phyloP scores from a whole-genome alignment of 2,329 filamentous ascomycete genomes.

The Pseudocercospora vitis region DNA sequence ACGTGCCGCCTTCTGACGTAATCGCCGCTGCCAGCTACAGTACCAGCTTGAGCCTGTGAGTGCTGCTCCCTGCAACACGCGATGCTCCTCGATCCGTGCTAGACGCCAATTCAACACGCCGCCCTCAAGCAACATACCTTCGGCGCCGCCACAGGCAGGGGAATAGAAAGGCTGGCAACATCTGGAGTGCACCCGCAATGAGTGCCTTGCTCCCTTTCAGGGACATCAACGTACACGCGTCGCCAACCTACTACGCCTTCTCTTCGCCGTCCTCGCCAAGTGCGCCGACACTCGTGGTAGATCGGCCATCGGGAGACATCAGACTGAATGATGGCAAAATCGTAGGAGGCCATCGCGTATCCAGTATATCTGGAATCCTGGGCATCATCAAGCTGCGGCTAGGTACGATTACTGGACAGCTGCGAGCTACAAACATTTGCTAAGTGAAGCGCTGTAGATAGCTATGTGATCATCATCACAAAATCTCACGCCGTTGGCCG shows the following conservation, averaged over 20 bases:
- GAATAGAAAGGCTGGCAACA: not conserved
- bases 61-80: not conserved
- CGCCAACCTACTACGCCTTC: constrained; percentile 90
- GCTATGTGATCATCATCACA: constrained; percentile 94
- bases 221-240: constrained; percentile 95
- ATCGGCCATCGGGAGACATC: constrained; percentile 88
- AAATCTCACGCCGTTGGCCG: constrained; percentile 89
- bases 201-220: constrained; percentile 69
- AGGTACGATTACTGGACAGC: constrained; percentile 55
- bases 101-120: not conserved
- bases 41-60: not conserved
- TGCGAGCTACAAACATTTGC: constrained; percentile 9
- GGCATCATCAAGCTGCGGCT: constrained; percentile 91
- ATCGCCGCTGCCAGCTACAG: constrained; percentile 3
- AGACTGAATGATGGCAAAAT: constrained; percentile 78
- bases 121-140: too few relatives aligned
- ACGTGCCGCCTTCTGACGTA: constrained; percentile 15
- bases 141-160: not conserved
- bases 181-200: constrained; percentile 40
- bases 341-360: constrained; percentile 76
- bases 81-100: not conserved
- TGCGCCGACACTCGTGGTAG: constrained; percentile 82
- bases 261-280: constrained; percentile 91
- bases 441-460: constrained; percentile 60
- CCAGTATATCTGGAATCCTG: constrained; percentile 91